Base-by-base conservation (phyloP, 139 green algal species). In the Parachlorella kessleri region DNA sequence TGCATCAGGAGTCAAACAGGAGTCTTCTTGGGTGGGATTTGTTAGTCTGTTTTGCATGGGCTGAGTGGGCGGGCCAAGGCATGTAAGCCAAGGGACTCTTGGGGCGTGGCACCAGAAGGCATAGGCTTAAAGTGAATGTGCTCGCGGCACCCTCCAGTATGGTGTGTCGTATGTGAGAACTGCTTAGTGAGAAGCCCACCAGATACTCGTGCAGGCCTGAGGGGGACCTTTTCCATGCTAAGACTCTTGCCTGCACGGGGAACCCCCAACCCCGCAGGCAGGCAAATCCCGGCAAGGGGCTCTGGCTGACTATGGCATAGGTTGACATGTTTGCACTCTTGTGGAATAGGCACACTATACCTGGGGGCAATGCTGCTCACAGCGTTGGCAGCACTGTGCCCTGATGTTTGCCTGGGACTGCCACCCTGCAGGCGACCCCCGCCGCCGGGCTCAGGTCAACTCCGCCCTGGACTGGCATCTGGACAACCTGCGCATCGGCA, bases 401-500 rank as follows among this genome's bases (percentile, higher is more conserved):
- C n/a, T n/a, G n/a, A n/a, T n/a, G n/a, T n/a, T n/a, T n/a, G n/a
- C n/a, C n/a, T n/a, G n/a, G n/a, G n/a, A 18, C 48, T 59, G 48
- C 21, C 21, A 14, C 48, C 14, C 48, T 59, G 75, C 75, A 80
- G 66, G 36, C 35, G 42, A 75, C 26, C 39, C 55, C 0, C 55
- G 18, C 35, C 35, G 14, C 14, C 71, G 78, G 2, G 78, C 78
- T 0, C 36, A 37, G 10, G 55, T 84, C 14, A 66, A 67, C 59
- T 30, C 9, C n/a, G 66, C 41, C 18, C 23, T 79, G 59, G 53
- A 68, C 53, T 84, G 78, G 78, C 78, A 84, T 66, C 53, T 35
- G 41, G 48, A 26, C 73, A 79, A 69, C 6, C 78, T 84, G 72
- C 70, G 78, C 30, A 71, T 84, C 18, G 78, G 70, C 24, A 53